These are phyloP conservation scores for Zalerion maritima DNA, from an alignment of 495 filamentous ascomycete species.

Conservation along the genomic window DNA sequence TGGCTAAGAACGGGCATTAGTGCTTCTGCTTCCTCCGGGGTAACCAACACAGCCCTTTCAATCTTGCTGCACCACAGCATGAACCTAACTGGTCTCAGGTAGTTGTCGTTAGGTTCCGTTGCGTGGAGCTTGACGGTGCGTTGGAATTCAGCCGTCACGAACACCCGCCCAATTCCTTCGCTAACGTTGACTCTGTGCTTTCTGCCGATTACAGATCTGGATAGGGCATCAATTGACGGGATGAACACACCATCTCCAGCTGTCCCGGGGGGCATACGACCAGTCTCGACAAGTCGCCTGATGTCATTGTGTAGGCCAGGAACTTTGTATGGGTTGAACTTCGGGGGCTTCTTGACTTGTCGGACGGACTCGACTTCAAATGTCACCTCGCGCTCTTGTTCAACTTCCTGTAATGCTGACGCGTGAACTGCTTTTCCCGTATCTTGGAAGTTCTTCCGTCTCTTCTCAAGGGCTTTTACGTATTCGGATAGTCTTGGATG, in stretches of 20 bases:
- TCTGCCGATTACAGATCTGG: slow-evolving; percentile 12
- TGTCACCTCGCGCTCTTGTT: slow-evolving; percentile 35
- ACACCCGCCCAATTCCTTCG: slow-evolving; percentile 15
- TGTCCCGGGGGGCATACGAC: slow-evolving; percentile 11
- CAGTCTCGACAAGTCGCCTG: slow-evolving; percentile 12
- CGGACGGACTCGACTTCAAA: slow-evolving; percentile 35
- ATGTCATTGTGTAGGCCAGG: slow-evolving; percentile 18
- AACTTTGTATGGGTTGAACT: slow-evolving; percentile 13
- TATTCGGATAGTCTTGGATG: slow-evolving; percentile 12
- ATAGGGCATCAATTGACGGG: slow-evolving; percentile 16
- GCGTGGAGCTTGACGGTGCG: slow-evolving; percentile 10
- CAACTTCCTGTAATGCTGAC: slow-evolving; percentile 37
- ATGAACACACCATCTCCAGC: slow-evolving; percentile 7
- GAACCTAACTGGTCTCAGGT: slow-evolving; percentile 25
- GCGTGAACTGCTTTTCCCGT: slow-evolving; percentile 19
- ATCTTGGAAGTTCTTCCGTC: slow-evolving; percentile 16
- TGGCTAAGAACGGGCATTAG: slow-evolving; percentile 29
- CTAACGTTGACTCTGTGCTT: slow-evolving; percentile 11
- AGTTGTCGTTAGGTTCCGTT: slow-evolving; percentile 14
- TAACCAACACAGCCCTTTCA: slow-evolving; percentile 33
- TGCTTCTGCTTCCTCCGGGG: slow-evolving; percentile 39
- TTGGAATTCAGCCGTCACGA: slow-evolving; percentile 21
- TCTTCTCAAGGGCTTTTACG: slow-evolving; percentile 17
- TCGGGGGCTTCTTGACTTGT: slow-evolving; percentile 23
- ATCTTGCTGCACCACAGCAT: slow-evolving; percentile 18